These are phyloP conservation scores for Osmanthus fragrans DNA, from an alignment of 257 asterid genomes.

Conservation along the genomic window DNA sequence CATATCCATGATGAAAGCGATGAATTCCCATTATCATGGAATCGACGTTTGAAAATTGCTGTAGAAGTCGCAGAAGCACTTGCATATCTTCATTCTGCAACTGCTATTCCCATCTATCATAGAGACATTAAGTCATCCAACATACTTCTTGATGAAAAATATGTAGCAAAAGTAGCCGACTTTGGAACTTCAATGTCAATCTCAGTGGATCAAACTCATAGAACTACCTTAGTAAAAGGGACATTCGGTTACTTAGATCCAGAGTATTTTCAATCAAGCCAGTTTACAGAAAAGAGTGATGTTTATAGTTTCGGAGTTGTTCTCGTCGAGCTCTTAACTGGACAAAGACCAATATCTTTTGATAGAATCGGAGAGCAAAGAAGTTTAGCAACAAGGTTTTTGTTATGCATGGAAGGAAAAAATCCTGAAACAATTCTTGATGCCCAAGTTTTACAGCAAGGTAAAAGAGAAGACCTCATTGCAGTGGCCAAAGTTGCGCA, in stretches of 20 bases:
- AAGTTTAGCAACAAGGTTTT: slow-evolving; percentile 26
- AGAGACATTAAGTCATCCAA: slow-evolving; percentile 13
- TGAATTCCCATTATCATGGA: slow-evolving; percentile 25
- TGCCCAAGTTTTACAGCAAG: slow-evolving; percentile 9
- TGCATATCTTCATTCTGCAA: slow-evolving; percentile 28
- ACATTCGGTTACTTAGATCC: slow-evolving; percentile 35
- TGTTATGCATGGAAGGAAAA: slow-evolving; percentile 17
- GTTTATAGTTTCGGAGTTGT: slow-evolving; percentile 35
- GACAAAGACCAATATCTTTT: slow-evolving; percentile 25
- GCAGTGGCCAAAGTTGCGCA: slow-evolving; percentile 27
- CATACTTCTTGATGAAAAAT: slow-evolving; percentile 20
- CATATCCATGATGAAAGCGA: slow-evolving; percentile 14
- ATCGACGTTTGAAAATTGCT: slow-evolving; percentile 18
- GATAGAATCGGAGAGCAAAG: slow-evolving; percentile 2
- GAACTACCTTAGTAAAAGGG: slow-evolving; percentile 14
- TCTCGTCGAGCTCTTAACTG: slow-evolving; percentile 30
- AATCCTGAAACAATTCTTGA: slow-evolving; percentile 22
- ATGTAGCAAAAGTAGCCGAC: slow-evolving; percentile 24
- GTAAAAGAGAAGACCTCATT: not conserved
- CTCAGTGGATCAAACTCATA: too few species aligned
- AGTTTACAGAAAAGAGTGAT: slow-evolving; percentile 30
- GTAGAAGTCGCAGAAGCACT: slow-evolving; percentile 26
- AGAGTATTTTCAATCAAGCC: slow-evolving; percentile 26
- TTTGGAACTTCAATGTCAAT: slow-evolving; percentile 24
- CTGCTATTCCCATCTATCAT: slow-evolving; percentile 29